These are phyloP conservation scores for Crithidia brevicula DNA, from an alignment of 208 protist genomes.

Conservation along the genomic window DNA sequence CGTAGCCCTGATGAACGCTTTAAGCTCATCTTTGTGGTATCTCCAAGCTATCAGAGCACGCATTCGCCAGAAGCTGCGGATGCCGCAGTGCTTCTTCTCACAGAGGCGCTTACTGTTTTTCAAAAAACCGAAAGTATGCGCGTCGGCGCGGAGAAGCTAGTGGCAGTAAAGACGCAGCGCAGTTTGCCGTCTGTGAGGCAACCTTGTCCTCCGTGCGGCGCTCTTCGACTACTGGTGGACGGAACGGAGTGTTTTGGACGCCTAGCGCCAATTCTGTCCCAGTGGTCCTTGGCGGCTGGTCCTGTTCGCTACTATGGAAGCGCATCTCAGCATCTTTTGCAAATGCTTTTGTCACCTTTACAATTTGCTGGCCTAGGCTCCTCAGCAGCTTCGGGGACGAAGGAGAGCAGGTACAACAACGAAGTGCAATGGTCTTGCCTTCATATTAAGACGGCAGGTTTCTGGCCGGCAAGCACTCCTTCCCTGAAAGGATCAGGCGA, in stretches of 20 bases:
- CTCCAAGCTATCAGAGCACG: neutral
- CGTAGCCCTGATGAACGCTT: neutral
- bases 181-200: neutral
- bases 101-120: slow-evolving; percentile 9
- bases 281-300: slow-evolving; percentile 18
- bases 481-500: neutral
- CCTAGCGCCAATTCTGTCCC: slow-evolving; percentile 9
- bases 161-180: neutral
- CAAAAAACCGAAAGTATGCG: neutral
- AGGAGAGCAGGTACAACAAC: neutral
- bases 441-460: neutral
- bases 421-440: slow-evolving; percentile 18
- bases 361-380: neutral
- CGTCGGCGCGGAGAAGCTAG: neutral
- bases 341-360: neutral
- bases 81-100: neutral
- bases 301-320: slow-evolving; percentile 30
- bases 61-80: neutral
- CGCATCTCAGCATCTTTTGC: slow-evolving; percentile 16
- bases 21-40: slow-evolving; percentile 26
- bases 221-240: slow-evolving; percentile 26
- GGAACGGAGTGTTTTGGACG: slow-evolving; percentile 16
- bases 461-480: neutral
- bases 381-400: neutral
- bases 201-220: neutral